A percentile compares a stretch with the other conserved stretches of the same genome.
These are phyloP conservation scores for Thielaviopsis ethacetica DNA, from an alignment of 2,329 filamentous ascomycete genomes.

Conservation along the genomic window DNA sequence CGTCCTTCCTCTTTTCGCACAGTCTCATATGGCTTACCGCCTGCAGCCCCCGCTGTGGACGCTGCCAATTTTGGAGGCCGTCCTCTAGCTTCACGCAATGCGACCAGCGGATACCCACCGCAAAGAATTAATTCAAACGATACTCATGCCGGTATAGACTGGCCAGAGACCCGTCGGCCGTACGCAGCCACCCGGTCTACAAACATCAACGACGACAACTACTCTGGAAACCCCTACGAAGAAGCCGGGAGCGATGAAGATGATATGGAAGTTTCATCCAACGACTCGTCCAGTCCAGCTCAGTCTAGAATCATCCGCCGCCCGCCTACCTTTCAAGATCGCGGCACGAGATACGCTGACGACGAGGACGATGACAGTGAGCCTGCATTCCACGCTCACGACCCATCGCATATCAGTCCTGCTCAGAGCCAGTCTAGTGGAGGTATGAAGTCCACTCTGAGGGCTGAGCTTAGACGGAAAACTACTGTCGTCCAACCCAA, in stretches of 20 bases:
- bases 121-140: background rate
- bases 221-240: background rate
- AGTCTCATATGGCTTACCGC: conserved; percentile 19
- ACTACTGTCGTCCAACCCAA: conserved; percentile 2
- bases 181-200: background rate
- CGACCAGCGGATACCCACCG: background rate
- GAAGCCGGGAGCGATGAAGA: background rate
- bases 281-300: conserved; percentile 34
- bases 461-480: conserved; percentile 25
- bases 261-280: conserved; percentile 22
- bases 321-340: conserved; percentile 24
- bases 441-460: conserved; percentile 37
- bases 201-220: background rate
- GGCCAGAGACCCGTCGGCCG: background rate
- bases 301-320: conserved; percentile 45
- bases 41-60: background rate
- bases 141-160: background rate
- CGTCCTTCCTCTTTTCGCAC: conserved; percentile 24
- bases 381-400: conserved; percentile 36
- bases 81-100: background rate
- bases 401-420: conserved; percentile 15
- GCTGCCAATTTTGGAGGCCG: background rate
- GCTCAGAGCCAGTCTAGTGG: conserved; percentile 18
- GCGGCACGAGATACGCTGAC: conserved; percentile 20
- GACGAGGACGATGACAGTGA: conserved; percentile 40